Conservation (phyloP, 257 asterid genomes). For the Avicennia marina region DNA sequence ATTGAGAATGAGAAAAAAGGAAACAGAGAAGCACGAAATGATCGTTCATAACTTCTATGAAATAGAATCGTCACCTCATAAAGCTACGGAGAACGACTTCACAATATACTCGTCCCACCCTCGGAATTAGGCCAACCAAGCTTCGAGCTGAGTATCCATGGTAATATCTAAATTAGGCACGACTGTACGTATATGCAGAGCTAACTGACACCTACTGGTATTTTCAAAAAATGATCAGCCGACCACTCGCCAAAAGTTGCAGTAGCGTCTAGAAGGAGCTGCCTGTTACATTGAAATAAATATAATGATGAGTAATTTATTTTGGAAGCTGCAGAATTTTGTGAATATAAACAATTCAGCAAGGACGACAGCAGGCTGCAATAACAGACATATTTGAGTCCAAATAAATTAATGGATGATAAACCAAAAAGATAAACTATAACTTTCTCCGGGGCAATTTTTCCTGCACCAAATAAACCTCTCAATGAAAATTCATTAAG, state of each 20-base stretch:
- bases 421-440: background rate
- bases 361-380: background rate
- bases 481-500: background rate
- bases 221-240: slow-evolving; percentile 18
- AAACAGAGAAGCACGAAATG: too few relatives aligned
- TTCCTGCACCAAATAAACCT: background rate
- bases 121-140: too few relatives aligned
- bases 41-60: too few relatives aligned
- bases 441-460: background rate
- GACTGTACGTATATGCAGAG: slow-evolving; percentile 41
- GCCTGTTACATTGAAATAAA: slow-evolving; percentile 25
- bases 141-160: too few relatives aligned
- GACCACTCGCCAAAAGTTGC: slow-evolving; percentile 22
- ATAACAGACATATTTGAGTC: background rate
- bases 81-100: too few relatives aligned
- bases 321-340: background rate
- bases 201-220: slow-evolving; percentile 23
- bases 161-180: slow-evolving; percentile 30
- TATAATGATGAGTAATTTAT: background rate
- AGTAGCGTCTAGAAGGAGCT: slow-evolving; percentile 27
- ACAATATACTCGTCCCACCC: too few relatives aligned
- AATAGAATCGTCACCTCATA: too few relatives aligned
- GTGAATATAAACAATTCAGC: background rate
- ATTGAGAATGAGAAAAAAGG: too few relatives aligned
- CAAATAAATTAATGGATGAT: background rate